These are phyloP conservation scores for Pichia sp. DNA, from an alignment of 1,139 yeast species.

Conservation along the genomic window DNA sequence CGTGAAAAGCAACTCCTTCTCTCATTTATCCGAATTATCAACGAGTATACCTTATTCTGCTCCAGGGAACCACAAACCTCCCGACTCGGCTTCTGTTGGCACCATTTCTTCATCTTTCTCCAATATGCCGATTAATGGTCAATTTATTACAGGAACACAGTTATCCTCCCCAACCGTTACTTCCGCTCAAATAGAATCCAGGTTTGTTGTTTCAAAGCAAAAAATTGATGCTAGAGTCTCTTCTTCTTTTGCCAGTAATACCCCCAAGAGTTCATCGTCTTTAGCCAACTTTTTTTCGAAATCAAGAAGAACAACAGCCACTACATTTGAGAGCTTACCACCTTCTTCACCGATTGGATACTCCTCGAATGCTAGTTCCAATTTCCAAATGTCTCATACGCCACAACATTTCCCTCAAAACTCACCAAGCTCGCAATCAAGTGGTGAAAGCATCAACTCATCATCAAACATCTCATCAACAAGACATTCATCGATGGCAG, in stretches of 20 bases:
- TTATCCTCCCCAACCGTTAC: conserved; percentile 65
- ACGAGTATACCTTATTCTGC: conserved; percentile 64
- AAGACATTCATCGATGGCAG: conserved; percentile 69
- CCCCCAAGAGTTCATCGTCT: conserved; percentile 33
- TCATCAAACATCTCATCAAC: conserved; percentile 13
- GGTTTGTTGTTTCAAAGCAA: conserved; percentile 67
- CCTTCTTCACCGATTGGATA: conserved; percentile 21
- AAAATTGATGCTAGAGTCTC: conserved; percentile 42
- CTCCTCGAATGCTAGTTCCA: conserved; percentile 4
- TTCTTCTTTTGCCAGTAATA: conserved; percentile 7
- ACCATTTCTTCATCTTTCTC: conserved; percentile 13
- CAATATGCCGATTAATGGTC: conserved; percentile 39
- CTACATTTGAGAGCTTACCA: conserved; percentile 15
- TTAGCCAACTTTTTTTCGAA: conserved; percentile 43
- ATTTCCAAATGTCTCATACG: background rate
- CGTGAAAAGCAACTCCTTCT: too few relatives aligned
- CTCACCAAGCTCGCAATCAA: conserved; percentile 16
- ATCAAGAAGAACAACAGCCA: conserved; percentile 27
- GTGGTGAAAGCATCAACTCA: conserved; percentile 6
- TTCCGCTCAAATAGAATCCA: conserved; percentile 46
- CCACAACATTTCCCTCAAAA: background rate
- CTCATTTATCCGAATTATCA: conserved; percentile 35
- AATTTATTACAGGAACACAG: conserved; percentile 49
- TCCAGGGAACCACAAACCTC: conserved; percentile 44
- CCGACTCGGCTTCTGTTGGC: conserved; percentile 4